phyloP scores from a whole-genome alignment of 768 basidiomycete species.

The Clitopilus hobsonii region DNA sequence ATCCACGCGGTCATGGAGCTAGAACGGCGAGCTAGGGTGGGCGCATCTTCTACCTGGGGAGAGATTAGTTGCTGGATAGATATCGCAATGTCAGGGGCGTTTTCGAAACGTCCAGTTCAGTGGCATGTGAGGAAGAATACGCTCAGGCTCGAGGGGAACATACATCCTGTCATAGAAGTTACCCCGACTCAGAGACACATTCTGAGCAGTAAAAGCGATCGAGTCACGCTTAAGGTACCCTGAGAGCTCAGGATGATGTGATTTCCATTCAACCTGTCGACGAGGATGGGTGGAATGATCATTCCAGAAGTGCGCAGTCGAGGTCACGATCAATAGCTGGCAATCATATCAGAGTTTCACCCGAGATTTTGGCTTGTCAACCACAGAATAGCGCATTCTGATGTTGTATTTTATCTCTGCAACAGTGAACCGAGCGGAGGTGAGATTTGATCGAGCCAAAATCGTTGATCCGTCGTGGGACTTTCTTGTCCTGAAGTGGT shows the following conservation, averaged over 20 bases:
- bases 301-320: background rate
- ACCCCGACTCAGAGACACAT: background rate
- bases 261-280: background rate
- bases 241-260: background rate
- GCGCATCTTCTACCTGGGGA: too few relatives aligned
- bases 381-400: too few relatives aligned
- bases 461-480: conserved; percentile 7
- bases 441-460: background rate
- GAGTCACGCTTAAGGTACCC: background rate
- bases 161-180: background rate
- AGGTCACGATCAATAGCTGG: background rate
- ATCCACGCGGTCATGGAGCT: too few relatives aligned
- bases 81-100: too few relatives aligned
- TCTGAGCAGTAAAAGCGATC: background rate
- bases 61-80: too few relatives aligned
- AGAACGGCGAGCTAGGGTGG: too few relatives aligned
- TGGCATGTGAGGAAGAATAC: background rate
- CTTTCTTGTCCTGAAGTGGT: conserved; percentile 3
- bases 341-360: background rate
- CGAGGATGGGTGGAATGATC: background rate
- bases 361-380: too few relatives aligned
- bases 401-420: too few relatives aligned
- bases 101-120: background rate
- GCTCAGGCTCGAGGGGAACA: background rate
- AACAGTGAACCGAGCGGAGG: background rate